These are phyloP conservation scores for Blastobotrys chiropterorum DNA, from an alignment of 805 yeast species.

Conservation along the genomic window DNA sequence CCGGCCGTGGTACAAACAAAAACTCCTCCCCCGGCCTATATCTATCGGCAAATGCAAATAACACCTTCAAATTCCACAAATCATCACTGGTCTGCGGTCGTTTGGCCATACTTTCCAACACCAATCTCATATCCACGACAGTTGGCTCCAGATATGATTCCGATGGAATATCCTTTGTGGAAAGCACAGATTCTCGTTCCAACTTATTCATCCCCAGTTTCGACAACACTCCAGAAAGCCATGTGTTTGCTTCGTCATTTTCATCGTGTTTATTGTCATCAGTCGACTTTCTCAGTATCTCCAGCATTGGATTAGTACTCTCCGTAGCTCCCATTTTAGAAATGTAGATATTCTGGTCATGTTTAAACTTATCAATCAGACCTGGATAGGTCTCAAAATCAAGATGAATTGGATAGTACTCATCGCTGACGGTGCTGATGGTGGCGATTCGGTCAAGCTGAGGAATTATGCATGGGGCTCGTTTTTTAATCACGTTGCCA, in stretches of 20 bases:
- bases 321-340: neutral
- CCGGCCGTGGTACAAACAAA: slow-evolving; percentile 9
- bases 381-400: slow-evolving; percentile 30
- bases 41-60: slow-evolving; percentile 56
- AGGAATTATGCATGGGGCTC: slow-evolving; percentile 69
- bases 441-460: slow-evolving; percentile 42
- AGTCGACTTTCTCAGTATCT: neutral
- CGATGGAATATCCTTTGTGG: neutral
- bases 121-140: slow-evolving; percentile 49
- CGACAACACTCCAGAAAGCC: neutral
- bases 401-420: slow-evolving; percentile 49
- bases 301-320: neutral
- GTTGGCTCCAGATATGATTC: slow-evolving; percentile 29
- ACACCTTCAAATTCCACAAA: slow-evolving; percentile 54
- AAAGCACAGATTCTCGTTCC: neutral
- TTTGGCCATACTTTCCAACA: slow-evolving; percentile 39
- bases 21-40: slow-evolving; percentile 16
- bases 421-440: slow-evolving; percentile 42
- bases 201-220: neutral
- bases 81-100: slow-evolving; percentile 45
- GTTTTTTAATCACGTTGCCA: slow-evolving; percentile 32
- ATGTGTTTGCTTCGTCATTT: neutral
- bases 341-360: neutral
- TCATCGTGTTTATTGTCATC: neutral
- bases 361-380: neutral